Conservation (phyloP, 2,329 filamentous ascomycete species). For the Nothophaeocryptopus gaeumannii region DNA sequence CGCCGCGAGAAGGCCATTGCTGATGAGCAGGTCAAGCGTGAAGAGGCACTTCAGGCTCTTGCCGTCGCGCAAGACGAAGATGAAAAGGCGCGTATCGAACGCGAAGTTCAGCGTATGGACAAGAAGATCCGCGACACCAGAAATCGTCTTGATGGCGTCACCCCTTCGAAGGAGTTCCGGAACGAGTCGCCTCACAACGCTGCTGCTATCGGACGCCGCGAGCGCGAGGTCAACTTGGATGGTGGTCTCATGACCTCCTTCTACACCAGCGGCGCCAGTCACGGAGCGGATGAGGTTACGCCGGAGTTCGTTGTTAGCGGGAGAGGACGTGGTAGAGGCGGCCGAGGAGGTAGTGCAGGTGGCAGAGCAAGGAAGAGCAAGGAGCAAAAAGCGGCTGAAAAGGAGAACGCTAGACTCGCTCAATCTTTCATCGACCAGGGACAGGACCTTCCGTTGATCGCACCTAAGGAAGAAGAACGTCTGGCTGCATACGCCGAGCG, state of each 20-base stretch:
- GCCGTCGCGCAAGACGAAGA: constrained; percentile 75
- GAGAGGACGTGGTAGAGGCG: constrained; percentile 50
- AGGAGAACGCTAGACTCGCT: constrained; percentile 77
- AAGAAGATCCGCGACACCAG: constrained; percentile 92
- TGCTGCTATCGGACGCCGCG: constrained; percentile 28
- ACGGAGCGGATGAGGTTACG: constrained; percentile 27
- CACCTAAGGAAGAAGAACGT: constrained; percentile 57
- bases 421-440: constrained; percentile 80
- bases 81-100: constrained; percentile 75
- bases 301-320: constrained; percentile 27
- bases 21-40: constrained; percentile 80
- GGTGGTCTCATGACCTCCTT: constrained; percentile 84
- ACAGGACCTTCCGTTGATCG: constrained; percentile 64
- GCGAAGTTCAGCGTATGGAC: constrained; percentile 82
- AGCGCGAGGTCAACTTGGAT: constrained; percentile 69
- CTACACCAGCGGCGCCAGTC: constrained; percentile 44
- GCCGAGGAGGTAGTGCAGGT: constrained; percentile 27
- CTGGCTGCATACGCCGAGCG: constrained; percentile 38
- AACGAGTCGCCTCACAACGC: constrained; percentile 57
- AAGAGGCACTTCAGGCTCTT: constrained; percentile 73
- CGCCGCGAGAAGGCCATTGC: constrained; percentile 92
- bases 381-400: constrained; percentile 67
- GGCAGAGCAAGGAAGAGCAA: constrained; percentile 84
- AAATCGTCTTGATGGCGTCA: constrained; percentile 79
- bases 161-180: constrained; percentile 68